Base-by-base conservation (phyloP, 2,329 filamentous ascomycete species). In the Diplodia sapinea region DNA sequence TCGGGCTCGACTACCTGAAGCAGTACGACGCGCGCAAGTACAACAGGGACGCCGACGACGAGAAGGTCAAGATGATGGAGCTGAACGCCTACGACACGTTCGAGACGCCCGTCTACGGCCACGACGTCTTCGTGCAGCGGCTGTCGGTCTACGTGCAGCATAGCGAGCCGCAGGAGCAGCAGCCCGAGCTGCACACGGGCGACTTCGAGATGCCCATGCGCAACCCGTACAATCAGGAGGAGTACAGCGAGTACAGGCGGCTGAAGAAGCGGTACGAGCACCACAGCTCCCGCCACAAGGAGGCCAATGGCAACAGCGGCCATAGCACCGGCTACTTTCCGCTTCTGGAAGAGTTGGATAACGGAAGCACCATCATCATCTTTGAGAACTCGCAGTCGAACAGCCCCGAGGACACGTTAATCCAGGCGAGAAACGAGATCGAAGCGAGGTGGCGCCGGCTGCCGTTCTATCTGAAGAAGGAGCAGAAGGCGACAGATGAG, bases 391-490 rank as follows among this genome's bases (percentile, higher is more conserved):
- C 82, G 0, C 79, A 83, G 33, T 82, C 81, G 1, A 77, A 79
- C 20, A 78, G 77, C 12, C 80, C 83, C 31, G 78, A 82, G 47
- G 82, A 86, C 70, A 86, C 83, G 1, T 70, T 86, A 11, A 81
- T 86, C 23, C 76, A 81, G 2, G 83, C 84, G 3, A 78, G 84
- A 15, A 79, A 82, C 54, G 81, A 84, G 67, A 80, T 83, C 57
- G 84, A 86, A 72, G 78, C 78, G n/a, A 78, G 81, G n/a, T 86
- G 84, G 84, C 79, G 83, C 9, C 76, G 84, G 5, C 73, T 86
- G 6, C 82, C 83, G 0, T 85, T 85, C 69, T 84, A 83, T 68
- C 76, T 85, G 0, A 79, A 79, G 2, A 78, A 79, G 38, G 80
- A 82, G 59, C 79, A 83, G 12, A 76, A 77, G 15, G 76, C 77